phyloP scores from a whole-genome alignment of 306 rosid species.

The Prosopis cineraria region DNA sequence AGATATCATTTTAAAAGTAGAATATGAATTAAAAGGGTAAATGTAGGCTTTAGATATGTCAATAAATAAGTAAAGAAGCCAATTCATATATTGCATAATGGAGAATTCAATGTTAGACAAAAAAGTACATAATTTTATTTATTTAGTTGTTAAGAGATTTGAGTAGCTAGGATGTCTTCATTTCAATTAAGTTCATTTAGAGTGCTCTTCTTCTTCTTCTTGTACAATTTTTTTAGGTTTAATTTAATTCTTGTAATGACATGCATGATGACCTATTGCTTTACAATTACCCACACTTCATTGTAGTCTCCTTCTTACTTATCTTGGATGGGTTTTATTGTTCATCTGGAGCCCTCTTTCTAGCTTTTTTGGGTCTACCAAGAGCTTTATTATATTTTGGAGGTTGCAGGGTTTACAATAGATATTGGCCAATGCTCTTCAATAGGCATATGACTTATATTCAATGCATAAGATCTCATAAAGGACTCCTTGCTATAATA shows the following conservation, averaged over 20 bases:
- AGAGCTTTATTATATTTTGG: background rate
- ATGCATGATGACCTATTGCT: background rate
- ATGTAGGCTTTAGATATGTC: no score
- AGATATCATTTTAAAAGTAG: no score
- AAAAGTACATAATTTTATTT: no score
- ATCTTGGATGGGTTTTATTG: background rate
- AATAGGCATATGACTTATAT: background rate
- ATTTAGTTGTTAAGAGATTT: no score
- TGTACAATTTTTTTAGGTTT: background rate
- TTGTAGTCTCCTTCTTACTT: background rate
- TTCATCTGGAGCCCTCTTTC: background rate
- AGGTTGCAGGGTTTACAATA: background rate
- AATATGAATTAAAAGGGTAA: no score
- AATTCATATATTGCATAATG: no score
- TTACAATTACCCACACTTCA: background rate
- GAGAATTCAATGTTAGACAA: no score
- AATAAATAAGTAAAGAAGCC: no score
- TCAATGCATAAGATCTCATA: no score
- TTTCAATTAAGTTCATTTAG: no score
- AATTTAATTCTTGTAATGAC: no score
- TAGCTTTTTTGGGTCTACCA: background rate
- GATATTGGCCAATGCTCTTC: background rate
- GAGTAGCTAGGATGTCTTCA: background rate
- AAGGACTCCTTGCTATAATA: background rate
- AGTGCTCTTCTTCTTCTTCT: background rate